These are phyloP conservation scores for Eucalyptus pauciflora DNA, from an alignment of 345 rosid species.

Conservation along the genomic window DNA sequence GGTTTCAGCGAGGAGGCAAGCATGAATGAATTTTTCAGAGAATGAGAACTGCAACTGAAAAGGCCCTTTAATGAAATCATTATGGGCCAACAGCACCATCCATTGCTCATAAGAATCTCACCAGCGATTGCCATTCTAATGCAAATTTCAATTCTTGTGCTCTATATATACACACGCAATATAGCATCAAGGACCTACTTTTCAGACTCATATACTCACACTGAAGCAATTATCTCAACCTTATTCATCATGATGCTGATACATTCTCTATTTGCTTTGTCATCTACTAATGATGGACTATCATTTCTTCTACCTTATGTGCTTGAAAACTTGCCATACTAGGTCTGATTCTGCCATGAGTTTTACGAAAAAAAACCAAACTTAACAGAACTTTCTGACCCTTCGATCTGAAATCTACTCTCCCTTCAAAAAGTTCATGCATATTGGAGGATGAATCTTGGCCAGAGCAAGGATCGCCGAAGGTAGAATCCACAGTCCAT, in stretches of 20 bases:
- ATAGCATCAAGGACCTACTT: background rate
- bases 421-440: constrained; percentile 49
- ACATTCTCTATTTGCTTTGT: background rate
- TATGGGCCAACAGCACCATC: background rate
- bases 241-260: background rate
- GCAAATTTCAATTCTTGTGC: background rate
- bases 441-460: constrained; percentile 67
- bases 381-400: background rate
- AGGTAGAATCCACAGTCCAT: constrained; percentile 90
- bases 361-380: background rate
- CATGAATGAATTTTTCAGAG: background rate
- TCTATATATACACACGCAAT: background rate
- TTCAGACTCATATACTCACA: background rate
- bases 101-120: background rate
- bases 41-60: background rate
- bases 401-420: background rate
- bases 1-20: background rate
- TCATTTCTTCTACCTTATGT: background rate
- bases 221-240: background rate
- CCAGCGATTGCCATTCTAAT: background rate
- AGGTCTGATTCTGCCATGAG: background rate
- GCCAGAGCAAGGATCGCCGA: constrained; percentile 65
- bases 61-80: background rate
- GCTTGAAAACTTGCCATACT: background rate
- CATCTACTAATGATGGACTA: background rate